Percentiles rank a stretch among this genome's conserved stretches.
phyloP scores from a whole-genome alignment of 495 filamentous ascomycete genomes.

The Hypoxylon trugodes region DNA sequence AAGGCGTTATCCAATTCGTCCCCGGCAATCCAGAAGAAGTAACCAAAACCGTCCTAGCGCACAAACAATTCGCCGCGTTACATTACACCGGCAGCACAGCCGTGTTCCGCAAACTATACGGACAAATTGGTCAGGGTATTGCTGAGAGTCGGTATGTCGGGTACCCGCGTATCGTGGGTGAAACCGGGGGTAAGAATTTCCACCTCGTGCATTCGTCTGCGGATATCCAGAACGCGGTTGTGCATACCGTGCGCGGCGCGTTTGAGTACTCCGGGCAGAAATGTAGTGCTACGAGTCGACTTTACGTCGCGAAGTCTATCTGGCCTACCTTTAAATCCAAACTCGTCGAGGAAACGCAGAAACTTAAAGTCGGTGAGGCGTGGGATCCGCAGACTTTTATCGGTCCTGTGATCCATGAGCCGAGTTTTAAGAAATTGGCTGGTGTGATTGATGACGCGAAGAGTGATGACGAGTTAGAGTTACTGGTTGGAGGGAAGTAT shows the following conservation, averaged over 20 bases:
- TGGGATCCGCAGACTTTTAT: conserved; percentile 75
- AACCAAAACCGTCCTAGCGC: conserved; percentile 71
- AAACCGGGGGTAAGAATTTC: conserved; percentile 94
- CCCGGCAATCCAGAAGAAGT: conserved; percentile 79
- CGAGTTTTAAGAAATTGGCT: conserved; percentile 75
- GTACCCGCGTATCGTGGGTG: conserved; percentile 84
- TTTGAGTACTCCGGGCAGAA: conserved; percentile 95
- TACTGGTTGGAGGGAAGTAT: conserved; percentile 73
- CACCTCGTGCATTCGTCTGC: conserved; percentile 80
- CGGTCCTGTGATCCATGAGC: conserved; percentile 79
- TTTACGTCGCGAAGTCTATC: conserved; percentile 76
- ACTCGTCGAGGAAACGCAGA: conserved; percentile 70
- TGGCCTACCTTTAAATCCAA: conserved; percentile 70
- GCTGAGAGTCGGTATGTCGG: conserved; percentile 72
- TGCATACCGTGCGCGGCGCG: conserved; percentile 83
- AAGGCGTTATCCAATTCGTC: conserved; percentile 83
- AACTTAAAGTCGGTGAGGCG: conserved; percentile 73
- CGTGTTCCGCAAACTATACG: conserved; percentile 80
- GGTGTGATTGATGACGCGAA: conserved; percentile 73
- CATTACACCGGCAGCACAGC: conserved; percentile 85
- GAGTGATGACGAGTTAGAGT: conserved; percentile 67
- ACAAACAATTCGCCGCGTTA: conserved; percentile 76
- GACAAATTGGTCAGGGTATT: conserved; percentile 72
- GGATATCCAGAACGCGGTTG: conserved; percentile 76
- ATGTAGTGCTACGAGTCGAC: conserved; percentile 81